These are phyloP conservation scores for Rutstroemia sydowiana DNA, from an alignment of 2,329 filamentous ascomycete species.

Conservation along the genomic window DNA sequence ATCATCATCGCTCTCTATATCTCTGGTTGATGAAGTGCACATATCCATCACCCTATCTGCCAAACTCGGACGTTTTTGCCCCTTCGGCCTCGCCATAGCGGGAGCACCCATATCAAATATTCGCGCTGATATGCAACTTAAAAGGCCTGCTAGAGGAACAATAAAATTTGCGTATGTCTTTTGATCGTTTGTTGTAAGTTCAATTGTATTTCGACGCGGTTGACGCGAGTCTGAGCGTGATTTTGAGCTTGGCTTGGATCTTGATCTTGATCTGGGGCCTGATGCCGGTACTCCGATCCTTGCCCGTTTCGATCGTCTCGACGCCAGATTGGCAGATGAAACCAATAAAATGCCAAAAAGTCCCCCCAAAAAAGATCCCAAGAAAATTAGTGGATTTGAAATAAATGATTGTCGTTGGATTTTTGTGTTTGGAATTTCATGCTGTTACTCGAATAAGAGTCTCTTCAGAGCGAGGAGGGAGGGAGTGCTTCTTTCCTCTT, in stretches of 20 bases:
- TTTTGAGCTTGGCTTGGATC: not conserved
- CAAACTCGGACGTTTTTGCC: not conserved
- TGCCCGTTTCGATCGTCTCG: not conserved
- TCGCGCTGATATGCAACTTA: slow-evolving; percentile 16
- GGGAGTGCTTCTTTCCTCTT: slow-evolving; percentile 20
- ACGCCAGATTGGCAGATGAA: slow-evolving; percentile 6
- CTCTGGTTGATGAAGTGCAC: not conserved
- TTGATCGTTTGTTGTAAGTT: slow-evolving; percentile 3
- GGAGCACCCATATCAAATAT: slow-evolving; percentile 22
- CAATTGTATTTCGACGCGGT: not conserved
- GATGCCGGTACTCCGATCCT: not conserved
- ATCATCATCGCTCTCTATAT: slow-evolving; percentile 4
- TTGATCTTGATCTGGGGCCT: not conserved
- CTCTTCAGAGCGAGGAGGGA: no score
- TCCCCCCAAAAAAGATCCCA: not conserved
- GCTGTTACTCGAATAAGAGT: no score
- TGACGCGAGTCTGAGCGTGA: not conserved
- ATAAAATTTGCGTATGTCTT: slow-evolving; percentile 17
- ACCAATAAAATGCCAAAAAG: not conserved
- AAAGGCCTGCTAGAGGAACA: slow-evolving; percentile 16
- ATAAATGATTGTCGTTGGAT: not conserved
- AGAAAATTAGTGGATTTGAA: not conserved
- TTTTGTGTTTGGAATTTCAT: no score
- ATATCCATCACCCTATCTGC: not conserved
- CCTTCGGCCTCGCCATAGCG: slow-evolving; percentile 1